Percentiles rank a stretch among this genome's conserved stretches.
These are phyloP conservation scores for Vicia villosa DNA, from an alignment of 306 rosid genomes.

Conservation along the genomic window DNA sequence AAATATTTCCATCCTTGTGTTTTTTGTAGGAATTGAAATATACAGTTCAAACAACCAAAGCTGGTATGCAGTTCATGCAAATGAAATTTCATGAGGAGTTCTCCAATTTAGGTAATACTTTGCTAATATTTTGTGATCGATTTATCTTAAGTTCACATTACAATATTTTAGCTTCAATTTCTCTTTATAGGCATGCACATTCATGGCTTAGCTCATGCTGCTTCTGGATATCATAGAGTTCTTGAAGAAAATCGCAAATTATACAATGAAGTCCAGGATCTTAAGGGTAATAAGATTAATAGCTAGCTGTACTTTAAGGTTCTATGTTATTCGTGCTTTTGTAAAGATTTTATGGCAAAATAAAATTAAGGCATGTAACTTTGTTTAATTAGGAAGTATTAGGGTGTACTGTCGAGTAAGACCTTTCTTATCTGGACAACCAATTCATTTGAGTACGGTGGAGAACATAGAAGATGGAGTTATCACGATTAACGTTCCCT, in stretches of 20 bases:
- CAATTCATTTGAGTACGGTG: constrained; percentile 64
- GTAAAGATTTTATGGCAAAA: constrained; percentile 3
- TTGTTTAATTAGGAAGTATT: constrained; percentile 75
- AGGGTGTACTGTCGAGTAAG: constrained; percentile 97
- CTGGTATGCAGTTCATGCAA: constrained; percentile 86
- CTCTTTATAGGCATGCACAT: constrained; percentile 66
- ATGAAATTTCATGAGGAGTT: constrained; percentile 87
- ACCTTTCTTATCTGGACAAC: constrained; percentile 72
- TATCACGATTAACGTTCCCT: constrained; percentile 70
- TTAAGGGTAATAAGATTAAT: constrained; percentile 65
- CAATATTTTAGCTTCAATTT: constrained; percentile 11
- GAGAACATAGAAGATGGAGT: constrained; percentile 81
- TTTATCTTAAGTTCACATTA: constrained; percentile 7
- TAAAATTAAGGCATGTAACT: constrained; percentile 27
- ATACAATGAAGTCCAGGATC: constrained; percentile 96
- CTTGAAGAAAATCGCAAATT: constrained; percentile 92
- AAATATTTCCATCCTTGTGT: constrained; percentile 20
- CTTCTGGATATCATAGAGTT: constrained; percentile 91
- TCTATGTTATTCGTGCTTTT: not conserved
- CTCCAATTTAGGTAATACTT: constrained; percentile 67
- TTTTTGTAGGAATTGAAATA: constrained; percentile 71
- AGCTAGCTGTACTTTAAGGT: constrained; percentile 30
- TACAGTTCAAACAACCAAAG: constrained; percentile 69
- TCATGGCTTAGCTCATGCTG: constrained; percentile 85
- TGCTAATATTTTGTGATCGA: not conserved